Evolutionary conservation across 257 asterid genomes (phyloP), one percentile per base, ranked within the genome.

Genomic region (Lantana camara): DNA sequence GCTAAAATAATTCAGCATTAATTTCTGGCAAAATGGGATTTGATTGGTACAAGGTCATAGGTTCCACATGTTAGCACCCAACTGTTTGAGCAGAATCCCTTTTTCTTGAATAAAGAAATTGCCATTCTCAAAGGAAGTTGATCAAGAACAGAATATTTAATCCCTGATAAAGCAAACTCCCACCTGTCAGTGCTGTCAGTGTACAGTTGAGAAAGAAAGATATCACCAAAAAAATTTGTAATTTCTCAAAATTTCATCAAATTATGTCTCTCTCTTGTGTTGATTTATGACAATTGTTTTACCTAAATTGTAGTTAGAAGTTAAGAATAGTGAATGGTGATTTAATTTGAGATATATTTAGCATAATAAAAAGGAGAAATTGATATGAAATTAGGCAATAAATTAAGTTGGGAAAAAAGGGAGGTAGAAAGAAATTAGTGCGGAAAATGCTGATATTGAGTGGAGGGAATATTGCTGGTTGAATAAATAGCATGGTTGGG

Each of bases 181-280:
- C 71, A 78, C 70, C 66, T 66, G 80, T 59, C 69, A 75, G 67
- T 69, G 63, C 72, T 27, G 64, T 67, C 37, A 38, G 47, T 49
- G 67, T 37, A 63, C 77, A 66, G 73, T 70, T 27, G 32, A 27
- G 32, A 42, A 54, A 72, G 59, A 42, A 54, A 72, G 59, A 54
- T 55, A 34, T 63, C 40, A 35, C 40, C 7, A 35, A 35, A 5
- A 27, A 27, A 5, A 27, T 27, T 5, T 27, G 2, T 27, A 2
- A 2, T 27, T 5, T 27, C 5, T 27, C 5, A 27, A 27, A 27
- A 2, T 27, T 27, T 27, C n/a, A n/a, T n/a, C n/a, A n/a, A n/a
- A n/a, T n/a, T n/a, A n/a, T n/a, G n/a, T n/a, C n/a, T n/a, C n/a
- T n/a, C n/a, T n/a, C n/a, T n/a, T n/a, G n/a, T n/a, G n/a, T n/a